A percentile compares a stretch with the other conserved stretches of the same genome.
phyloP scores from a whole-genome alignment of 169 alveolate genomes.

The Eimeria mitis region DNA sequence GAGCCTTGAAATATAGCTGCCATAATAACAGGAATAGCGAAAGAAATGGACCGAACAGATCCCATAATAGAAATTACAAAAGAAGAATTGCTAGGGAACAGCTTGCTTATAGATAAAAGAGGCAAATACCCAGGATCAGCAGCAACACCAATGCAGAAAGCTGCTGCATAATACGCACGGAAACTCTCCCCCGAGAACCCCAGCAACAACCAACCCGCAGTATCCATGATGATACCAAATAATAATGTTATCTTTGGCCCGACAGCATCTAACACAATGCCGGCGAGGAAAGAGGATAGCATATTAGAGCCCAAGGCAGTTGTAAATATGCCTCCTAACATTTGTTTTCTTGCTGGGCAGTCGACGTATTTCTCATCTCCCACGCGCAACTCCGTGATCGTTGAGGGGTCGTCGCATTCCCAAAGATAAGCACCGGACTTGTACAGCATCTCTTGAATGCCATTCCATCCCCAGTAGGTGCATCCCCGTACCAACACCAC shows the following conservation, averaged over 20 bases:
- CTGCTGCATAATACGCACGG: conserved; percentile 75
- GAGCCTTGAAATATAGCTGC: conserved; percentile 22
- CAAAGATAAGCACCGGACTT: conserved; percentile 82
- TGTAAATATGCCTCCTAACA: conserved; percentile 71
- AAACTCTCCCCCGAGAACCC: conserved; percentile 34
- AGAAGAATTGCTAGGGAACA: conserved; percentile 74
- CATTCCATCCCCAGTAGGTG: conserved; percentile 85
- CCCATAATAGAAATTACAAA: conserved; percentile 77
- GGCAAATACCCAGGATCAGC: conserved; percentile 83
- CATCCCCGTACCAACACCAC: conserved; percentile 79
- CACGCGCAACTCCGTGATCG: not conserved
- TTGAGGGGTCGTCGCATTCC: conserved; percentile 38
- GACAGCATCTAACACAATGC: conserved; percentile 58
- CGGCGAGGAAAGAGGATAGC: conserved; percentile 70
- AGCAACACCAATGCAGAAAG: conserved; percentile 71
- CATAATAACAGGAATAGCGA: conserved; percentile 79
- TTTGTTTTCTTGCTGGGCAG: conserved; percentile 64
- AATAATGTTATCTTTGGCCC: conserved; percentile 81
- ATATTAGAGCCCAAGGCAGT: conserved; percentile 63
- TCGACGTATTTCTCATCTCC: conserved; percentile 58
- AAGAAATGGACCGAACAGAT: conserved; percentile 72
- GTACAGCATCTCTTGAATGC: conserved; percentile 83
- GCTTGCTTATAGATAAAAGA: conserved; percentile 47
- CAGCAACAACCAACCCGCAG: conserved; percentile 75
- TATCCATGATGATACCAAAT: conserved; percentile 28